Base-by-base conservation (phyloP, 805 yeast species). In the Kuraishia hungarica region DNA sequence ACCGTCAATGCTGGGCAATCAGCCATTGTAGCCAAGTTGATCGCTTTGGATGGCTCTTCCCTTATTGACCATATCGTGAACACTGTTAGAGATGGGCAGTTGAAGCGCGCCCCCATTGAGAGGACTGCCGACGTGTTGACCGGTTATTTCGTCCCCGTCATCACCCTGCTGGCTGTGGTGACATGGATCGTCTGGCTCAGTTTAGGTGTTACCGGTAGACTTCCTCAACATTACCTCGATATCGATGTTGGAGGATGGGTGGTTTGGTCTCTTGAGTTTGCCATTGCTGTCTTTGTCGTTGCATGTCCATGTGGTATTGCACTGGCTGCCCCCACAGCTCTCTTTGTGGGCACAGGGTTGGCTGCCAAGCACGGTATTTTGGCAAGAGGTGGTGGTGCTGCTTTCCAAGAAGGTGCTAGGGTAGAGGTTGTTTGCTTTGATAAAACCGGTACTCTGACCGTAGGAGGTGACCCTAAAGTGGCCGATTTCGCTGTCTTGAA, bases 221-320 rank as follows among this genome's bases (percentile, higher is more conserved):
- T 86, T 19, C 91, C 92, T 0, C 61, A 60, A 0, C 43, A 61
- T 2, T 86, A 86, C 58, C 70, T 85, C 50, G 88, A 85, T 62
- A 77, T 78, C 54, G 87, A 83, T 56, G 72, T 82, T 52, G 89
- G 89, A 17, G 89, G 90, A 0, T 86, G 92, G 90, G 72, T 79
- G 0, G 79, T 86, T 13, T 87, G 93, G 91, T 83, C 92, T 0
- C 72, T 87, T 55, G 84, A 86, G 60, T 87, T 87, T 68, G 81
- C 91, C 1, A 84, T 87, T 59, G 81, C 92, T 0, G 93, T 88
- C 1, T 86, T 87, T 69, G 93, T 87, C 1, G 81, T 87, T 53
- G 93, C 93, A 0, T 87, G 96, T 64, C 96, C 96, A 1, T 87
- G 94, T 72, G 96, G 93, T 1, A 80, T 87, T 60, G 94, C 93